These are phyloP conservation scores for Bryopsis sp. DNA, from an alignment of 139 green algal species.

Conservation along the genomic window DNA sequence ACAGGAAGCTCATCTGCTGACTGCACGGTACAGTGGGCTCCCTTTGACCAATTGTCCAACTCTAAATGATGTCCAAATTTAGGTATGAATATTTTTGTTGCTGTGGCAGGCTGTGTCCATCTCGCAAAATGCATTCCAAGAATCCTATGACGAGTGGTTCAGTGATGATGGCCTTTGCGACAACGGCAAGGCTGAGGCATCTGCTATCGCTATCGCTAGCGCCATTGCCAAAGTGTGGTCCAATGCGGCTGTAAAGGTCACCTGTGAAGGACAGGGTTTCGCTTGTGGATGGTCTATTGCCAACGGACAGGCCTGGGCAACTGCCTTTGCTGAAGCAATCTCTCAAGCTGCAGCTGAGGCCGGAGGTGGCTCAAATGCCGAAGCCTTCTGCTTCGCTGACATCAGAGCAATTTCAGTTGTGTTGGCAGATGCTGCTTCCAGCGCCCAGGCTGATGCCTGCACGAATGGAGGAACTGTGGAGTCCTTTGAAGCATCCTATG, in stretches of 20 bases:
- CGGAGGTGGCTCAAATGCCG: neutral
- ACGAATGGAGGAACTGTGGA: neutral
- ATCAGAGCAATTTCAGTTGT: neutral
- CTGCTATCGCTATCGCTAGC: too few relatives aligned
- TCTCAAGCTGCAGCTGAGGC: neutral
- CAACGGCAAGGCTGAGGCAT: too few relatives aligned
- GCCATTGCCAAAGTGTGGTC: neutral
- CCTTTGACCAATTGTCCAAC: too few relatives aligned
- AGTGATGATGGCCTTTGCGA: too few relatives aligned
- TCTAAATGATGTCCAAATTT: too few relatives aligned
- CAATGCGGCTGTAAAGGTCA: neutral
- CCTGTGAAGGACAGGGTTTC: neutral
- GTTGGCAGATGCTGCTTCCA: neutral
- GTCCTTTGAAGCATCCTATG: too few relatives aligned
- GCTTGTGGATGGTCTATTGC: neutral
- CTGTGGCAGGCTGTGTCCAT: too few relatives aligned
- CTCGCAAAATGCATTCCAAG: too few relatives aligned
- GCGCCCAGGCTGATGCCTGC: neutral
- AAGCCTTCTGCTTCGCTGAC: neutral
- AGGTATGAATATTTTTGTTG: too few relatives aligned
- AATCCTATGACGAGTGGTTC: too few relatives aligned
- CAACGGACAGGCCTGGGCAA: conserved; percentile 8
- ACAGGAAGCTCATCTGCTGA: too few relatives aligned
- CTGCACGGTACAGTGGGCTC: too few relatives aligned
- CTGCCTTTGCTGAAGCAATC: neutral